Conservation (phyloP, 306 rosid species). For the Vigna radiata region DNA sequence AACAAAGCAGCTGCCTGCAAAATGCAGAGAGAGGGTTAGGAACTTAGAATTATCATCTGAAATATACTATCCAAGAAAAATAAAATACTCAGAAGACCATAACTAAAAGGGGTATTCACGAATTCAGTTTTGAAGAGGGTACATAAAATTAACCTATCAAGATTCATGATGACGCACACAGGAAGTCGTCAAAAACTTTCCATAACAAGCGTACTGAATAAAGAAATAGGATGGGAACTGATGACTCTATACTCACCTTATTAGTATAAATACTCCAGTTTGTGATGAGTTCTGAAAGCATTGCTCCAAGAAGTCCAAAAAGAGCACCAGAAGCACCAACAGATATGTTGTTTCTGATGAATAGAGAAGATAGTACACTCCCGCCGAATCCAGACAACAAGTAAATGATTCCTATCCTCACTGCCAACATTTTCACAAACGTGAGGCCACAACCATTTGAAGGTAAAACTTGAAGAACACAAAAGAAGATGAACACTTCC, state of each 20-base stretch:
- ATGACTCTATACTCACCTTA: conserved; percentile 56
- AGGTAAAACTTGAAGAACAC: conserved; percentile 13
- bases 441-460: conserved; percentile 22
- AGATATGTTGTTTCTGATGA: conserved; percentile 70
- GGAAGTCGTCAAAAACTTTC: neutral
- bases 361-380: conserved; percentile 69
- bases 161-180: neutral
- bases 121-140: neutral
- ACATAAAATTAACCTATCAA: neutral
- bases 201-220: neutral
- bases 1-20: conserved; percentile 73
- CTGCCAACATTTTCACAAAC: conserved; percentile 61
- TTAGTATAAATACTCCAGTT: conserved; percentile 88
- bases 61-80: neutral
- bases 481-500: neutral
- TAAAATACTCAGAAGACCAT: neutral
- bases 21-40: conserved; percentile 37
- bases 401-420: conserved; percentile 74
- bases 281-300: conserved; percentile 92
- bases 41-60: conserved; percentile 20
- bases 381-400: conserved; percentile 83
- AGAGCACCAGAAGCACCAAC: conserved; percentile 97
- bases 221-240: conserved; percentile 4
- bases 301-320: conserved; percentile 96
- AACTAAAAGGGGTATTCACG: neutral